Base-by-base conservation (phyloP, 352 stramenopile species). In the Thalassiosira livingstoniorum region DNA sequence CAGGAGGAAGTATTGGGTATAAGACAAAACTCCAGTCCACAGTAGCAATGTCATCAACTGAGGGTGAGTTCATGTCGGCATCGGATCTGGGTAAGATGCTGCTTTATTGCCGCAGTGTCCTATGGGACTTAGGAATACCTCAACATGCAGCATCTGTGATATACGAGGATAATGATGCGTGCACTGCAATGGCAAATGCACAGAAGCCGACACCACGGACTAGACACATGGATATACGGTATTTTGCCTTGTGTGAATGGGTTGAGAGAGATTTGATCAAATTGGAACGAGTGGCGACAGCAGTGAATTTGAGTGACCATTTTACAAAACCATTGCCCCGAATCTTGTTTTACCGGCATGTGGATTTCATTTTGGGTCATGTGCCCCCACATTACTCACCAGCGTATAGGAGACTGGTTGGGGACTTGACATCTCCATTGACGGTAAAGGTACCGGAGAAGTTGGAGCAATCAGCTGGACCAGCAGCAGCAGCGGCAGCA, bases 121-220 rank as follows among this genome's bases (percentile, higher is more conserved):
- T 83, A 4, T 83, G 75, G 66, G 75, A 83, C 32, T 32, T 83
- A 5, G 75, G 53, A 13, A 55, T 83, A 11, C 75, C 67, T 4
- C 66, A 78, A 70, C 31, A 68, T 3, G 67, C 67, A 5, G 67
- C 72, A 45, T 54, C 72, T 18, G 15, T 72, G 11, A 18, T 39
- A n/a, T 61, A 32, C 23, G 13, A 67, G 31, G 66, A 75, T n/a
- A 75, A 75, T 31, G 66, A 65, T 35, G 66, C 25, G 3, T 25
- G 27, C n/a, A 75, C 66, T 2, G 45, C 43, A 2, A 63, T 73
- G 45, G 64, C 29, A 11, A 73, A 73, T 62, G 42, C 64, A 2
- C 34, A 62, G 21, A 68, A 83, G 76, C 75, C 81, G 5, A 88
- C 71, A 1, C 75, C 57, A 39, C 43, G 66, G 2, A 64, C 66